Evolutionary conservation across 1,284 basidiomycete genomes (phyloP), one percentile per base, ranked within the genome.

Genomic region (Rhodotorula sp.): DNA sequence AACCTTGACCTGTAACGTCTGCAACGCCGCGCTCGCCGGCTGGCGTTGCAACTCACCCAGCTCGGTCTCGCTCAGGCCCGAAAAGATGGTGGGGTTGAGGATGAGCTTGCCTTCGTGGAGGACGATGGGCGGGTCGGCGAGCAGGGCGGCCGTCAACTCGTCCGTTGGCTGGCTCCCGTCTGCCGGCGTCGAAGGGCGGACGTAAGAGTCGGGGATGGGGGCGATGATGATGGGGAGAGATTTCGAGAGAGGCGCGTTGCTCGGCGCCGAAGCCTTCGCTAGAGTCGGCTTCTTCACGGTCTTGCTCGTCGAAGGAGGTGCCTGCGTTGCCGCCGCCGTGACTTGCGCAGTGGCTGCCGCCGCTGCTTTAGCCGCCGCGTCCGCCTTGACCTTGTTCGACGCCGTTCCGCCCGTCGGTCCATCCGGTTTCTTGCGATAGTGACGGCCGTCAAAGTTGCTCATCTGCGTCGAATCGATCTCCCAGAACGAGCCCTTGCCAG

Each of bases 31-130:
- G 78, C 89, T 87, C 2, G 91, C 89, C 6, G 92, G 91, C 76
- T 92, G 85, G 52, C 85, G 85, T 79, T 92, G 90, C 54, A 94
- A 83, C 64, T 90, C 87, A 65, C 84, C 84, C 59, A 95, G 81
- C 79, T 90, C 88, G 67, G 88, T 87, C 46, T 84, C 82, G 2
- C 88, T 87, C 16, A 95, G 85, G 70, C 88, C 88, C 10, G 88
- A 86, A 78, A 95, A 95, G 52, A 95, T 89, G 34, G 85, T 84
- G 3, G 92, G 92, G 76, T 90, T 90, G 48, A 95, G 85, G 73
- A 92, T 87, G 37, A 95, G 86, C 60, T 86, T 89, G 68, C 90
- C 88, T 75, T 92, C 88, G 75, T 94, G 91, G 34, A 94, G 82
- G 37, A 92, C 87, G 81, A 95, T 92, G 31, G 83, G 91, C 75